Percentiles rank a stretch among this genome's conserved stretches.
Evolutionary conservation across 2,329 filamentous ascomycete species (phyloP).

Genomic region (Thelonectria blattea): DNA sequence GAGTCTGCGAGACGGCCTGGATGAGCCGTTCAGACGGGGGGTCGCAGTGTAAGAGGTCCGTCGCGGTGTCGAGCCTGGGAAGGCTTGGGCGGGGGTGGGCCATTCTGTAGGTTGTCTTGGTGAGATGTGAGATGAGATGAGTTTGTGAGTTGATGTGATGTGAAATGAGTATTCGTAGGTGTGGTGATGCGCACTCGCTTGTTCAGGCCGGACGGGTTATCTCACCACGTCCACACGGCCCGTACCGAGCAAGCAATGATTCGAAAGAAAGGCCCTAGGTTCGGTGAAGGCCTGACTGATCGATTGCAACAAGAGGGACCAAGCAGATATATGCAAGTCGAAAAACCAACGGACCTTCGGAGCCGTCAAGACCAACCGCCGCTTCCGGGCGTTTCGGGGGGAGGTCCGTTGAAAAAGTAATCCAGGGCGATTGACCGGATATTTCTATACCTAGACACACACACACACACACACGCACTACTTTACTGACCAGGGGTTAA

Average conservation of each 20-base stretch:
- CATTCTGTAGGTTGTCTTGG: too few species aligned
- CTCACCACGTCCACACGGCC: background rate
- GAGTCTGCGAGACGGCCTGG: constrained; percentile 44
- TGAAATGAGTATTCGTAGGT: background rate
- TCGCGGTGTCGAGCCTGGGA: constrained; percentile 33
- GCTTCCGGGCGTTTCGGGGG: constrained; percentile 17
- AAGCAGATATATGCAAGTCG: background rate
- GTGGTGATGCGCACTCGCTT: too few species aligned
- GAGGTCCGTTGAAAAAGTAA: constrained; percentile 16
- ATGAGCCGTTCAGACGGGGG: constrained; percentile 42
- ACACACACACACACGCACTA: too few species aligned
- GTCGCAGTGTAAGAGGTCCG: constrained; percentile 19
- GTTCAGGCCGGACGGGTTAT: background rate
- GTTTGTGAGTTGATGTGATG: too few species aligned
- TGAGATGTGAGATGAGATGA: background rate
- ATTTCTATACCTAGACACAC: too few species aligned
- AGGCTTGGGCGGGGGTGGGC: constrained; percentile 20
- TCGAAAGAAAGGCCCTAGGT: background rate
- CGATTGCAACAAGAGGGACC: background rate
- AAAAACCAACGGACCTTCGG: constrained; percentile 1
- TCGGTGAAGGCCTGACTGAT: too few species aligned
- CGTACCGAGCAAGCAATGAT: background rate
- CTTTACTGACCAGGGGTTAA: too few species aligned
- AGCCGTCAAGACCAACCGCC: constrained; percentile 3
- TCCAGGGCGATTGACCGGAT: too few species aligned